Evolutionary conservation across 2,329 filamentous ascomycete species (phyloP), one percentile per base, ranked within the genome.

Genomic region (Escovopsis sp.): DNA sequence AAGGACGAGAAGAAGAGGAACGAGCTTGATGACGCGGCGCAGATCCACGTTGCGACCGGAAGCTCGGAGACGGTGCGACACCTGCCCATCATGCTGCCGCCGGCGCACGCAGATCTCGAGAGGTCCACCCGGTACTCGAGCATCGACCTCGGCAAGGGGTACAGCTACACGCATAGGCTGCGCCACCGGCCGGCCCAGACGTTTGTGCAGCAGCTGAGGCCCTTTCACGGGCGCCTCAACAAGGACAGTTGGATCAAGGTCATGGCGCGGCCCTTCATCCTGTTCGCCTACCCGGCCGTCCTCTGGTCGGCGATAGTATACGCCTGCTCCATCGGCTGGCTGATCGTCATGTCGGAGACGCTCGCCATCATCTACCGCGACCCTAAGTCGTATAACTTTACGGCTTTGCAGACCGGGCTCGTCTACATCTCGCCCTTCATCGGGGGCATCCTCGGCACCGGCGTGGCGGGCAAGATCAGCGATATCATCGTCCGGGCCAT

Each of bases 341-440:
- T 96, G 19, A 94, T 96, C 44, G 86, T 96, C 30, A 71, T 96
- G 2, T 94, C 86, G 1, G 87, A 96, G 56, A 81, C 80, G 0
- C 75, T 96, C 3, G 72, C 84, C 0, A 67, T 79, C 39, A 80
- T 96, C 41, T 96, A 84, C 55, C 73, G 81, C 27, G 65, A 74
- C 36, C 62, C 65, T 0, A 62, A 69, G 0, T 66, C 65, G 0
- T 96, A 96, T 61, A 72, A 87, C 45, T 96, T 96, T 53, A 76
- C 70, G 17, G 70, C 84, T 0, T 61, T 94, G 0, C 78, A 84
- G 41, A 81, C 83, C 0, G 88, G 88, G 7, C 65, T 96, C 1
- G 72, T 96, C 1, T 96, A 94, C 54, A 67, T 96, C 31, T 87
- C 82, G 0, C 88, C 88, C 0, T 94, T 96, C 48, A 60, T 94